Conservation (phyloP, 73 alveolate genomes). For the Paramecium primaurelia region DNA sequence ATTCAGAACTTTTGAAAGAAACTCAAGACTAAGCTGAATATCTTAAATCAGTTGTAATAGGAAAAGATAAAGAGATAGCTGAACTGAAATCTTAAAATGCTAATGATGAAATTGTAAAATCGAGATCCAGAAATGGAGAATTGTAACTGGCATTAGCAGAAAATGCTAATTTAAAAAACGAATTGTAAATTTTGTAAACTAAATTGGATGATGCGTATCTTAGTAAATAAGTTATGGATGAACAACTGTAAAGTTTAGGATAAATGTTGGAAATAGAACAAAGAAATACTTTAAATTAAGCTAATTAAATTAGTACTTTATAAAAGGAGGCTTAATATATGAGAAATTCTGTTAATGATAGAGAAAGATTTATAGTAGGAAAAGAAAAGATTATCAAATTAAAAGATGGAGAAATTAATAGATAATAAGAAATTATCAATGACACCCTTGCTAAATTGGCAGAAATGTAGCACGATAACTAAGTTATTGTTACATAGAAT, state of each 20-base stretch:
- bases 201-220: conserved; percentile 4
- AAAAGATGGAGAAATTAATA: conserved; percentile 18
- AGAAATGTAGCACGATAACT: conserved; percentile 16
- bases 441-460: conserved; percentile 1
- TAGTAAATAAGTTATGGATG: conserved; percentile 13
- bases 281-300: conserved; percentile 19
- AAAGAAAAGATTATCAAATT: conserved; percentile 15
- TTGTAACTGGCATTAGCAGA: conserved; percentile 24
- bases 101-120: conserved; percentile 9
- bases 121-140: not conserved
- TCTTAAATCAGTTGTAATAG: not conserved
- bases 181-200: not conserved
- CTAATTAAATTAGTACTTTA: conserved; percentile 9
- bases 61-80: conserved; percentile 7
- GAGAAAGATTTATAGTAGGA: conserved; percentile 21
- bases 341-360: conserved; percentile 27
- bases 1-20: not conserved
- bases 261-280: conserved; percentile 14
- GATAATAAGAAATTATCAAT: not conserved
- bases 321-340: conserved; percentile 25
- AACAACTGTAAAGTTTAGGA: not conserved
- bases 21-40: conserved; percentile 28
- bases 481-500: conserved; percentile 13
- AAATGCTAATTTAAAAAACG: conserved; percentile 18
- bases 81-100: not conserved